Base-by-base conservation (phyloP, 2,329 filamentous ascomycete genomes). In the Dactylonectria estremocensis region DNA sequence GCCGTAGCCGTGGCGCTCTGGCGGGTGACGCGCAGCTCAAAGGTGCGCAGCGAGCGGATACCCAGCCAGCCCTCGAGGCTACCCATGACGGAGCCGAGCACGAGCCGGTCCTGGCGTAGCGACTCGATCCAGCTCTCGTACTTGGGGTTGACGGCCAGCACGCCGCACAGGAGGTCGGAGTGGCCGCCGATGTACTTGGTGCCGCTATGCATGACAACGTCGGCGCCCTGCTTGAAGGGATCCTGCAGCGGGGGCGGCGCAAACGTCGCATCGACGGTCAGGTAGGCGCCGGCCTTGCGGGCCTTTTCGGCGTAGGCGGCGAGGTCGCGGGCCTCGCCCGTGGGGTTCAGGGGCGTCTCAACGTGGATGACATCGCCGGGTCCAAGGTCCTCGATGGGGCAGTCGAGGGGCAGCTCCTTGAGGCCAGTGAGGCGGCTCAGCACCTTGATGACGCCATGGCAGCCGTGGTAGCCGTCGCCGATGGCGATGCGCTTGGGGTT, bases 181-280 rank as follows among this genome's bases (percentile, higher is more conserved):
- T 99, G 96, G 0, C 96, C 96, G 20, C 96, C 96, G 72, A 99
- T 90, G 82, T 98, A 99, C 86, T 98, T 99, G 18, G 95, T 97
- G 3, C 95, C 96, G 58, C 89, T 92, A 82, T 99, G 96, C 93
- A 98, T 93, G 37, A 97, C 89, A 1, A 95, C 82, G 81, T 98
- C 95, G 31, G 92, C 94, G 53, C 94, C 95, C 79, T 88, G 92
- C 31, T 80, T 78, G 76, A 98, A 96, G 0, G 96, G 95, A 76
- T 98, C 93, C 79, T 94, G 92, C 66, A 99, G 84, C 31, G 94
- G 93, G 35, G 96, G 96, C 46, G 96, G 96, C 3, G 91, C 96
- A 81, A 99, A 98, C 0, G 96, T 99, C 2, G 93, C 91, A 81
- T 99, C 96, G 1, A 98, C 92, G 13, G 92, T 92, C 54, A 98